phyloP scores from a whole-genome alignment of 192 early-diverging fungal species.

The Backusella circina region DNA sequence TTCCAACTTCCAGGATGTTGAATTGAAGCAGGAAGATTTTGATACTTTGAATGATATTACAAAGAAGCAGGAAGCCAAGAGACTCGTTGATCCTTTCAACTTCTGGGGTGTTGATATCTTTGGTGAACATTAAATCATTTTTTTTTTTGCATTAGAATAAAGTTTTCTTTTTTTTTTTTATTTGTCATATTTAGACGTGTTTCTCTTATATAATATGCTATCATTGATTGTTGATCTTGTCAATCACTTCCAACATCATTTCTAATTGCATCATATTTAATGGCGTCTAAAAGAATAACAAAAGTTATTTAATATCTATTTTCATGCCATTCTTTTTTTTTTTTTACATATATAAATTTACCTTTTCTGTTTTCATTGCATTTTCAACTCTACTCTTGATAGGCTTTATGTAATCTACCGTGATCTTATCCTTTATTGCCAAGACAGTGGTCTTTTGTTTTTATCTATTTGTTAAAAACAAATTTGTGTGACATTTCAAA shows the following conservation, averaged over 20 bases:
- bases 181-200: not conserved
- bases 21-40: constrained; percentile 14
- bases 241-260: not conserved
- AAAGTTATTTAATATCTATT: too few relatives aligned
- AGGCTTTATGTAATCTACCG: not conserved
- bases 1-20: constrained; percentile 14
- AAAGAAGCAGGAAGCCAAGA: not conserved
- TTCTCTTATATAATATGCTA: not conserved
- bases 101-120: constrained; percentile 15
- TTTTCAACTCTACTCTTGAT: not conserved
- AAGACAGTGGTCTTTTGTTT: not conserved
- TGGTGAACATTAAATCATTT: not conserved
- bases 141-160: not conserved
- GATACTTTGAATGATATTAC: not conserved
- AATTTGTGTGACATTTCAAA: not conserved
- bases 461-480: not conserved
- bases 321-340: not conserved
- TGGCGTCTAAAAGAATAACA: not conserved
- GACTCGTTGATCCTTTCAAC: constrained; percentile 3
- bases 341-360: not conserved
- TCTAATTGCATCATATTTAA: not conserved
- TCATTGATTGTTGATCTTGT: not conserved
- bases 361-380: not conserved
- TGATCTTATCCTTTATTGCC: not conserved
- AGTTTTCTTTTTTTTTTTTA: not conserved